Evolutionary conservation across 2,329 filamentous ascomycete genomes (phyloP).

Genomic region (Apiospora pterosperma): DNA sequence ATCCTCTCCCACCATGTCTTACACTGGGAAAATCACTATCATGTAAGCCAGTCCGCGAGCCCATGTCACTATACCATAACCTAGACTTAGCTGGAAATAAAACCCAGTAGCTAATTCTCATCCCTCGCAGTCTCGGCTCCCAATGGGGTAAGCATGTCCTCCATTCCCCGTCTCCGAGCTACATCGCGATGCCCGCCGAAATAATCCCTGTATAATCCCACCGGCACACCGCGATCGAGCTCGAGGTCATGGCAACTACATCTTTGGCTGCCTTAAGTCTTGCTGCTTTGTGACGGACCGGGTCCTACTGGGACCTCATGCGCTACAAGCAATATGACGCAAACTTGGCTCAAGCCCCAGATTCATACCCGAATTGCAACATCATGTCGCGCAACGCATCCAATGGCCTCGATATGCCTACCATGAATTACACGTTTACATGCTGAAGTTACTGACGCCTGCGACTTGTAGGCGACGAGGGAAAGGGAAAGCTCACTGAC

Average conservation of each 20-base stretch:
- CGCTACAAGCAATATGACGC: not conserved
- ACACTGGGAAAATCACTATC: not conserved
- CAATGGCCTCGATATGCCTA: not conserved
- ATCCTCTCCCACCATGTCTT: not conserved
- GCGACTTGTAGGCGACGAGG: not conserved
- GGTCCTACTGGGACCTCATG: no score
- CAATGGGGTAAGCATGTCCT: conserved; percentile 8
- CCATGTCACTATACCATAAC: not conserved
- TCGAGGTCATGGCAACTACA: not conserved
- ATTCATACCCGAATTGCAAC: not conserved
- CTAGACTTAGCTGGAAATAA: not conserved
- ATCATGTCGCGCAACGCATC: not conserved
- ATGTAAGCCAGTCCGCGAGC: not conserved
- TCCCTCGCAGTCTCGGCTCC: conserved; percentile 8
- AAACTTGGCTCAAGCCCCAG: not conserved
- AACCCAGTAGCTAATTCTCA: not conserved
- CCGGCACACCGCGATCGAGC: not conserved
- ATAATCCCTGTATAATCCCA: not conserved
- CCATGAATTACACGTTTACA: accelerated
- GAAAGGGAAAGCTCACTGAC: conserved; percentile 7
- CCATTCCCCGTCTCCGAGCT: not conserved
- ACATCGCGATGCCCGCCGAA: not conserved
- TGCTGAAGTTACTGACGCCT: not conserved
- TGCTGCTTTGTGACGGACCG: not conserved
- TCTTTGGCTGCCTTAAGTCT: not conserved